Conservation (phyloP, 2,329 filamentous ascomycete genomes). For the Penicillium brevicompactum region DNA sequence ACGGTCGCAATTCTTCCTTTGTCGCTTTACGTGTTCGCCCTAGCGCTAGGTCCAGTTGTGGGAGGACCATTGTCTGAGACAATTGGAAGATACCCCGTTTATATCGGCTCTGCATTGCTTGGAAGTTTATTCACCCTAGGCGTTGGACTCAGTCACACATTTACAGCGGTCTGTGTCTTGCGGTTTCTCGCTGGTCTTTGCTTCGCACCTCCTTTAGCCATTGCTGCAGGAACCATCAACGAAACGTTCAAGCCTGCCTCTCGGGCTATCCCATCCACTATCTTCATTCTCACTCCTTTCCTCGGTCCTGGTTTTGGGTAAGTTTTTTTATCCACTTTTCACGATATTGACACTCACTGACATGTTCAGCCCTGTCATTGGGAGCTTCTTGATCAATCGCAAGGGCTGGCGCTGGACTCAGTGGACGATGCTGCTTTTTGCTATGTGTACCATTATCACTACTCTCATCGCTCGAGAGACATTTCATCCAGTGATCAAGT, state of each 20-base stretch:
- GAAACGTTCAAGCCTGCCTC: no score
- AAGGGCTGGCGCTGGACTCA: conserved; percentile 22
- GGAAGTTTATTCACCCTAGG: conserved; percentile 15
- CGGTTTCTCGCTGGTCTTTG: conserved; percentile 16
- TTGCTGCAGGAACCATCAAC: conserved; percentile 19
- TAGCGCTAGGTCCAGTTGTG: conserved; percentile 21
- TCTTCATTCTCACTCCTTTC: no score
- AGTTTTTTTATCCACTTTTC: no score
- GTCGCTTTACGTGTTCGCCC: conserved; percentile 16
- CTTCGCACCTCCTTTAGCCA: conserved; percentile 10
- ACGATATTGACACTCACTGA: no score
- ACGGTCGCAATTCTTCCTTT: conserved; percentile 15
- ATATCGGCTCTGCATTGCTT: conserved; percentile 12
- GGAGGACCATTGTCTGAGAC: conserved; percentile 23
- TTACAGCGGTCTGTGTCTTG: conserved; percentile 10
- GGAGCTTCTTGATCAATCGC: conserved; percentile 17
- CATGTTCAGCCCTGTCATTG: no score
- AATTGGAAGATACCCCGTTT: conserved; percentile 20
- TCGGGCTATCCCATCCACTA: no score
- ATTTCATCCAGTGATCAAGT: conserved; percentile 16
- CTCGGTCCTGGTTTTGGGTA: no score
- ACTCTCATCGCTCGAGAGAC: conserved; percentile 14
- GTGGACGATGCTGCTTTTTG: conserved; percentile 17
- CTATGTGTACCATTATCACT: conserved; percentile 9
- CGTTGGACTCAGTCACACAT: conserved; percentile 8